phyloP scores from a whole-genome alignment of 805 yeast genomes.

The Ogataea nonfermentans region DNA sequence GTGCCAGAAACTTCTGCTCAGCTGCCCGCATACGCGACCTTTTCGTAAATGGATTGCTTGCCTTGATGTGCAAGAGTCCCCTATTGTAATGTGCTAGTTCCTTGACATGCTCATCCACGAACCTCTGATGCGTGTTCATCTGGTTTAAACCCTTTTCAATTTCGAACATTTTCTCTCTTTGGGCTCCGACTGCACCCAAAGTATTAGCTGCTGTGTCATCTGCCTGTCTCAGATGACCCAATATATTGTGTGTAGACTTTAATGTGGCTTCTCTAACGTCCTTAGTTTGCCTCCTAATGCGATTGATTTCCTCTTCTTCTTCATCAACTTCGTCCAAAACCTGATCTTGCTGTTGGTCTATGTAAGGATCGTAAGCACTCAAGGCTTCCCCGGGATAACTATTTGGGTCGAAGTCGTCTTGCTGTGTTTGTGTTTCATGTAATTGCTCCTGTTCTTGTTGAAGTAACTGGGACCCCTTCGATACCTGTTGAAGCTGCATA shows the following conservation, averaged over 20 bases:
- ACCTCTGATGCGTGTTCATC: slow-evolving; percentile 76
- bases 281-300: slow-evolving; percentile 77
- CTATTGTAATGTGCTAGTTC: slow-evolving; percentile 79
- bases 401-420: slow-evolving; percentile 28
- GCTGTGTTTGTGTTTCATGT: slow-evolving; percentile 3
- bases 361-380: slow-evolving; percentile 27
- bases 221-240: slow-evolving; percentile 68
- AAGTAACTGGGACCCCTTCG: not conserved
- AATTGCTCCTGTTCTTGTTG: slow-evolving; percentile 5
- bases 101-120: slow-evolving; percentile 79
- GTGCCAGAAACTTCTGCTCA: slow-evolving; percentile 65
- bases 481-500: slow-evolving; percentile 8
- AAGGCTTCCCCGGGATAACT: slow-evolving; percentile 26
- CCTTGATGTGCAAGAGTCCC: slow-evolving; percentile 75
- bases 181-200: slow-evolving; percentile 90
- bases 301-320: slow-evolving; percentile 83
- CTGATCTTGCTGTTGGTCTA: slow-evolving; percentile 29
- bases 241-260: slow-evolving; percentile 79
- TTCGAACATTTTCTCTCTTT: slow-evolving; percentile 78
- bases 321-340: slow-evolving; percentile 65
- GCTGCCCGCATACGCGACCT: slow-evolving; percentile 69
- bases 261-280: slow-evolving; percentile 67
- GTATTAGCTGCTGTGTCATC: slow-evolving; percentile 77
- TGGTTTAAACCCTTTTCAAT: slow-evolving; percentile 75
- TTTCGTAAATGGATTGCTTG: slow-evolving; percentile 85